phyloP scores from a whole-genome alignment of 2,329 filamentous ascomycete genomes.

The Botrytis galanthina region DNA sequence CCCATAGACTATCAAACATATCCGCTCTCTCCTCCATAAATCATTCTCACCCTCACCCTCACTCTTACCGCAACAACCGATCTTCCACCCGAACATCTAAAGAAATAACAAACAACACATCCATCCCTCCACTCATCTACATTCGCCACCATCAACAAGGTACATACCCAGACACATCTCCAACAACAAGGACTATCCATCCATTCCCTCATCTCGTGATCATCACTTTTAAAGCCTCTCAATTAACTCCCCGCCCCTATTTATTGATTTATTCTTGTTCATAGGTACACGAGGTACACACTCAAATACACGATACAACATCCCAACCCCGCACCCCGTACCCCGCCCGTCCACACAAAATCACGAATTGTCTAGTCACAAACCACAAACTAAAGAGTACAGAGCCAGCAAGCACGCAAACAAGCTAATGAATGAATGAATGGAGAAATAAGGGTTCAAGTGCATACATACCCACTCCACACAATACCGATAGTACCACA shows the following conservation, averaged over 20 bases:
- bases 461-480: no score
- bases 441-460: background rate
- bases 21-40: background rate
- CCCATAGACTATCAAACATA: no score
- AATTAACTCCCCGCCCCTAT: background rate
- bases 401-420: no score
- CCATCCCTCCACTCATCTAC: background rate
- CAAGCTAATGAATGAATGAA: no score
- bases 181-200: background rate
- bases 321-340: background rate
- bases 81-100: no score
- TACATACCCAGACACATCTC: background rate
- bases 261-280: no score
- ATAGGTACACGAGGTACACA: no score
- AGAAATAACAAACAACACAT: background rate
- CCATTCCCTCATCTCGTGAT: background rate
- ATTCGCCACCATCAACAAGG: background rate
- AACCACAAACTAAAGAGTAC: no score
- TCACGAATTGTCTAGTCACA: no score
- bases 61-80: background rate
- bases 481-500: no score
- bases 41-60: background rate
- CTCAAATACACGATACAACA: no score
- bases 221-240: no score
- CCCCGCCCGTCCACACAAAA: background rate